Evolutionary conservation across 2,329 filamentous ascomycete species (phyloP).

Genomic region (Penicillium thymicola): DNA sequence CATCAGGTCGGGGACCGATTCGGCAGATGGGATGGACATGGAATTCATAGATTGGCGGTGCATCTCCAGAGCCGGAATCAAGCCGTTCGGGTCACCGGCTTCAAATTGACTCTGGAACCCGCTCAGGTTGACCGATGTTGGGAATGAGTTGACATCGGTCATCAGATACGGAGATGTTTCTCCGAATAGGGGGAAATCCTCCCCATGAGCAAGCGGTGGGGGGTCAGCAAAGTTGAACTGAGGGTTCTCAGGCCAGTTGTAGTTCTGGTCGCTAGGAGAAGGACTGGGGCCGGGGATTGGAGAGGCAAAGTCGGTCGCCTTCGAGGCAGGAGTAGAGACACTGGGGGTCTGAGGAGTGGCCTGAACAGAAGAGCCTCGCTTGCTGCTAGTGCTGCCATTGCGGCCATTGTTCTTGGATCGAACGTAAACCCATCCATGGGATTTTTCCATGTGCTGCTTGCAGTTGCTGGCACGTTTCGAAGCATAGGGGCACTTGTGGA

Average conservation of each 20-base stretch:
- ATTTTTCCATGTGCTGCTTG: slow-evolving; percentile 99
- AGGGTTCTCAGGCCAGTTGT: slow-evolving; percentile 15
- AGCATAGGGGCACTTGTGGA: slow-evolving; percentile 80
- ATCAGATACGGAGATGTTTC: slow-evolving; percentile 20
- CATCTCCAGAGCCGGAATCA: slow-evolving; percentile 26
- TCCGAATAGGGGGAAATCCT: slow-evolving; percentile 29
- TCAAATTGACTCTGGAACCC: slow-evolving; percentile 30
- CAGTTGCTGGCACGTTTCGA: slow-evolving; percentile 96
- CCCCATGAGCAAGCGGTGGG: slow-evolving; percentile 15
- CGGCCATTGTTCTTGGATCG: slow-evolving; percentile 90
- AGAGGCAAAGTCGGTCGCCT: slow-evolving; percentile 56
- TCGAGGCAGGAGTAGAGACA: slow-evolving; percentile 60
- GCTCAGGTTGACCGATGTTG: slow-evolving; percentile 25
- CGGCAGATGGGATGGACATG: slow-evolving; percentile 19
- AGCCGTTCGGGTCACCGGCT: slow-evolving; percentile 26
- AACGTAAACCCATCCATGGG: slow-evolving; percentile 84
- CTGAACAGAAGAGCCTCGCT: slow-evolving; percentile 43
- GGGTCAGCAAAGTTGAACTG: slow-evolving; percentile 31
- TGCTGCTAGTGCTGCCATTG: slow-evolving; percentile 51
- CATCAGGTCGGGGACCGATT: slow-evolving; percentile 24
- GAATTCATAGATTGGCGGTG: slow-evolving; percentile 27
- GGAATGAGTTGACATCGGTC: slow-evolving; percentile 21
- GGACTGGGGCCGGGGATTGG: slow-evolving; percentile 30
- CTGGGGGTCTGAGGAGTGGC: slow-evolving; percentile 59
- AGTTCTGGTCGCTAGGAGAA: slow-evolving; percentile 23